Conservation (phyloP, 2,329 filamentous ascomycete genomes). For the Nakataea oryzae region DNA sequence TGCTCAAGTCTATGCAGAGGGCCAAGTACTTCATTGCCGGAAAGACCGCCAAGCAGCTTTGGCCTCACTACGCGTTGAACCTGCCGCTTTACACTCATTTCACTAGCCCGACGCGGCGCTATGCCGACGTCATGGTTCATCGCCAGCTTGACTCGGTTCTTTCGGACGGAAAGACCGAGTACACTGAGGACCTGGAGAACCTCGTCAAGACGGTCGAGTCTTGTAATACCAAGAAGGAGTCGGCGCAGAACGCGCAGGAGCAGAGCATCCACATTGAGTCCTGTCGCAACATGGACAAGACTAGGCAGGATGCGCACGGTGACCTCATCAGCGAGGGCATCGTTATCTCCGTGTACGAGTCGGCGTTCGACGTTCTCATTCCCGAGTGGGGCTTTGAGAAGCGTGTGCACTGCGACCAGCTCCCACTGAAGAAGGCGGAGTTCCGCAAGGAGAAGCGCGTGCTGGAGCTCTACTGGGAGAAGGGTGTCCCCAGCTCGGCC, state of each 20-base stretch:
- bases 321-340: conserved; percentile 94
- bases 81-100: conserved; percentile 94
- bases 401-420: conserved; percentile 95
- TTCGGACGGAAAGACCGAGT: conserved; percentile 72
- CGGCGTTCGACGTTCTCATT: conserved; percentile 94
- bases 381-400: conserved; percentile 99
- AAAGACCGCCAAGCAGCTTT: conserved; percentile 66
- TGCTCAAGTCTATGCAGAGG: conserved; percentile 91
- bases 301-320: conserved; percentile 73
- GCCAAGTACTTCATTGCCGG: conserved; percentile 89
- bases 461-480: conserved; percentile 98
- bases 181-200: conserved; percentile 77
- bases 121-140: conserved; percentile 90
- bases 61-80: conserved; percentile 87
- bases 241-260: conserved; percentile 91
- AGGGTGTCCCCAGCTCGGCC: conserved; percentile 90
- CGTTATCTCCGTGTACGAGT: conserved; percentile 95
- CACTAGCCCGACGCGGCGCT: conserved; percentile 87
- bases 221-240: conserved; percentile 99
- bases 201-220: conserved; percentile 87
- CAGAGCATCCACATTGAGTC: conserved; percentile 98
- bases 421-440: conserved; percentile 98
- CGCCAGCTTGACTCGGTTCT: conserved; percentile 84
- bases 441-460: conserved; percentile 94
- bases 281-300: conserved; percentile 91